These are phyloP conservation scores for Aspergillus aculeatus DNA, from an alignment of 2,329 filamentous ascomycete species.

Conservation along the genomic window DNA sequence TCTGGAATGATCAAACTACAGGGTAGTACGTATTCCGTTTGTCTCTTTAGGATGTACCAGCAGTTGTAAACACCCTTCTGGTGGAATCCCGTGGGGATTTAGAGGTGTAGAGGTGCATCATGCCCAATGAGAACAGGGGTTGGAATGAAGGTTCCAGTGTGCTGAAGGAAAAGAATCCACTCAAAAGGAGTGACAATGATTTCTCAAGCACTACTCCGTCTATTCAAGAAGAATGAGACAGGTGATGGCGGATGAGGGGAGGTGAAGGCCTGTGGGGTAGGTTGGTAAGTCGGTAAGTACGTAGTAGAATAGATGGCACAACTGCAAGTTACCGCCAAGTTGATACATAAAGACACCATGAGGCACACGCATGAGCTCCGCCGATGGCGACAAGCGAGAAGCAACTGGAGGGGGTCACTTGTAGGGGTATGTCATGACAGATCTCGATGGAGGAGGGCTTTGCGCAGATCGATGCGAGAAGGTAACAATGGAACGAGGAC, in stretches of 20 bases:
- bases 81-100: not conserved
- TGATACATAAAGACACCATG: not conserved
- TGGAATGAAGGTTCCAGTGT: slow-evolving; percentile 6
- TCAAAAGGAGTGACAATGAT: not conserved
- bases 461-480: slow-evolving; percentile 10
- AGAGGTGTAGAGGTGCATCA: slow-evolving; percentile 5
- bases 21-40: slow-evolving; percentile 10
- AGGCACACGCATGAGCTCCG: not conserved
- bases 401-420: slow-evolving; percentile 4
- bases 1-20: slow-evolving; percentile 4
- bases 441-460: slow-evolving; percentile 16
- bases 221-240: not conserved
- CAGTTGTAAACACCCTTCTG: not conserved
- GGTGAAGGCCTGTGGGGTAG: not conserved
- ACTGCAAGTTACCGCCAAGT: not conserved
- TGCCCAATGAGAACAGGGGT: slow-evolving; percentile 15
- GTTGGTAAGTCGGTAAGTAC: not conserved
- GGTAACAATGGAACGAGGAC: not conserved
- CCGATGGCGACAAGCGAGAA: not conserved
- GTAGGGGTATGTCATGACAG: slow-evolving; percentile 12
- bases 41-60: slow-evolving; percentile 6
- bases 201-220: not conserved
- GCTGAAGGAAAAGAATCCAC: not conserved
- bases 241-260: not conserved
- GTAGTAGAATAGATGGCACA: not conserved